Percentiles rank a stretch among this genome's conserved stretches.
These are phyloP conservation scores for Dictyostelium brefeldianum DNA, from an alignment of 78 protist species.

Conservation along the genomic window DNA sequence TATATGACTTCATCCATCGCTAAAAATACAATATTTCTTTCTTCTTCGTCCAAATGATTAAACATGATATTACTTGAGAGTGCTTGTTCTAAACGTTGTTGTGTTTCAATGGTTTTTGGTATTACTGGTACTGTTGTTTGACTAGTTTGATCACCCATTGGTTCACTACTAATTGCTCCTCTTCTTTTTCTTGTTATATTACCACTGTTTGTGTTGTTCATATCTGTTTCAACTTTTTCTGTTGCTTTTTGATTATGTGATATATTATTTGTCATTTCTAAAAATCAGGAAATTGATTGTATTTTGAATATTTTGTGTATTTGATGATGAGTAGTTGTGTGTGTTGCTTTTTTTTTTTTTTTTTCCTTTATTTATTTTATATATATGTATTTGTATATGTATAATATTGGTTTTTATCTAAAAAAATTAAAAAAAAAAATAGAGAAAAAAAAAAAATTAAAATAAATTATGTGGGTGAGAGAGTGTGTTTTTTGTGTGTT, in stretches of 20 bases:
- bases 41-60: slow-evolving; percentile 78
- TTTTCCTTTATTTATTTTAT: too few species aligned
- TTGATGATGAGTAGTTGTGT: too few species aligned
- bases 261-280: slow-evolving; percentile 41
- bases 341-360: too few species aligned
- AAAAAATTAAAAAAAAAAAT: too few species aligned
- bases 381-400: too few species aligned
- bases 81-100: slow-evolving; percentile 59
- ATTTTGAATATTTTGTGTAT: too few species aligned
- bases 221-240: slow-evolving; percentile 51
- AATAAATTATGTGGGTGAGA: too few species aligned
- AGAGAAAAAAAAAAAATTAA: too few species aligned
- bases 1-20: slow-evolving; percentile 84
- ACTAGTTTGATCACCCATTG: slow-evolving; percentile 23
- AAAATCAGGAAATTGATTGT: too few species aligned
- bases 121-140: slow-evolving; percentile 6
- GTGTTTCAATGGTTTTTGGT: slow-evolving; percentile 64
- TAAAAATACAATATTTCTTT: slow-evolving; percentile 78
- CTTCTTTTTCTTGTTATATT: slow-evolving; percentile 55
- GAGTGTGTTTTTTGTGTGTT: too few species aligned
- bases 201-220: not conserved
- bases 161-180: slow-evolving; percentile 76
- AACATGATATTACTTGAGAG: slow-evolving; percentile 74
- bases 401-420: too few species aligned
- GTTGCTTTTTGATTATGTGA: slow-evolving; percentile 64